Percentiles rank a stretch among this genome's conserved stretches.
These are phyloP conservation scores for Bassia scoparia DNA, from an alignment of 148 eudicot genomes.

Conservation along the genomic window DNA sequence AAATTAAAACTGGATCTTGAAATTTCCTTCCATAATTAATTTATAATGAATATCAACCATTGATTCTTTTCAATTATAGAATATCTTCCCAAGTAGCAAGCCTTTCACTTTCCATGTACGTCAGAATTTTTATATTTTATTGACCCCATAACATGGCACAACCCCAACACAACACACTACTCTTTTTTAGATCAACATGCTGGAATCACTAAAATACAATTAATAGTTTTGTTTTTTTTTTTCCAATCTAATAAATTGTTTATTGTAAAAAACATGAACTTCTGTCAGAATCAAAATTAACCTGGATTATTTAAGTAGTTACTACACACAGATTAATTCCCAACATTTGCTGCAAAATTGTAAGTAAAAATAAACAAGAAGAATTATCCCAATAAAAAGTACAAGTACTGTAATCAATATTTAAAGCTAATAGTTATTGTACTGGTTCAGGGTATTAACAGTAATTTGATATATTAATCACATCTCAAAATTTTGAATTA, in stretches of 20 bases:
- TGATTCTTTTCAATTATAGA: neutral
- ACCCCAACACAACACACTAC: neutral
- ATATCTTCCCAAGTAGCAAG: conserved; percentile 1
- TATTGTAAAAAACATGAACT: neutral
- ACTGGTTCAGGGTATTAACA: no score
- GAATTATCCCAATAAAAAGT: no score
- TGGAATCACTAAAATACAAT: neutral
- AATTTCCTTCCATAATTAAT: neutral
- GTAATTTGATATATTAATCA: no score
- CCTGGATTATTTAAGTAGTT: no score
- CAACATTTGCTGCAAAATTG: neutral
- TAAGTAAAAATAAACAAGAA: neutral
- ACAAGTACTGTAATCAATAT: no score
- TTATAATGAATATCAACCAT: neutral
- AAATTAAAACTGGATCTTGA: conserved; percentile 13
- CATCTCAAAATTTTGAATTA: neutral
- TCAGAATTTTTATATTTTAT: neutral
- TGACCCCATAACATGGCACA: conserved; percentile 12
- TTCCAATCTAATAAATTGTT: neutral
- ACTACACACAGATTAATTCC: neutral
- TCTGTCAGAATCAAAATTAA: neutral
- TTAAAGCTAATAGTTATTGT: no score
- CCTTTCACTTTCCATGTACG: conserved; percentile 8
- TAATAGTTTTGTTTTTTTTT: neutral
- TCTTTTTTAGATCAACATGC: neutral